These are phyloP conservation scores for Amphichorda felina DNA, from an alignment of 2,329 filamentous ascomycete genomes.

Conservation along the genomic window DNA sequence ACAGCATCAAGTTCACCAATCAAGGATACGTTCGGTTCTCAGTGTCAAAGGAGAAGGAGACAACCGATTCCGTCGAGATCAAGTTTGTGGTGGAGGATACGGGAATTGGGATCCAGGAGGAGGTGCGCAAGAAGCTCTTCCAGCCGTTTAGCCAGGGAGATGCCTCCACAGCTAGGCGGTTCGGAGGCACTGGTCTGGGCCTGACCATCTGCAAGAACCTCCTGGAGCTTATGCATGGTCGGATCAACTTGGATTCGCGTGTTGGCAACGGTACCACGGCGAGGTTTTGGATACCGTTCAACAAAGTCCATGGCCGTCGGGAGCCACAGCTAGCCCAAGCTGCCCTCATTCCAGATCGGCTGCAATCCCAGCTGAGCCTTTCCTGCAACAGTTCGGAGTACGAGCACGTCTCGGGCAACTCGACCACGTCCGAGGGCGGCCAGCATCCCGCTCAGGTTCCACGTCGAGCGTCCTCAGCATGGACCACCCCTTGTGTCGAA, in stretches of 20 bases:
- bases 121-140: conserved; percentile 61
- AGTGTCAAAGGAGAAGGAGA: conserved; percentile 52
- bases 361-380: conserved; percentile 51
- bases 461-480: conserved; percentile 19
- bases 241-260: conserved; percentile 58
- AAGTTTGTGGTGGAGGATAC: conserved; percentile 66
- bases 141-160: conserved; percentile 76
- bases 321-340: conserved; percentile 45
- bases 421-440: conserved; percentile 14
- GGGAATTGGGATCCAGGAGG: conserved; percentile 71
- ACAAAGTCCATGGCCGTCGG: conserved; percentile 45
- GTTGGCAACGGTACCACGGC: conserved; percentile 60
- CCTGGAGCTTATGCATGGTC: conserved; percentile 66
- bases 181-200: conserved; percentile 67
- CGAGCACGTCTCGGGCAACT: conserved; percentile 32
- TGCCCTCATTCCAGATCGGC: conserved; percentile 52
- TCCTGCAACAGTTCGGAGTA: conserved; percentile 58
- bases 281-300: conserved; percentile 67
- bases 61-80: conserved; percentile 51
- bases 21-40: conserved; percentile 57
- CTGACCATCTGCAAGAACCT: conserved; percentile 74
- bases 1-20: conserved; percentile 65
- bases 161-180: conserved; percentile 65
- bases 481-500: conserved; percentile 24
- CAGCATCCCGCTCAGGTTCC: conserved; percentile 4